phyloP scores from a whole-genome alignment of 2,329 filamentous ascomycete species.

The Pyrenochaeta sp. region DNA sequence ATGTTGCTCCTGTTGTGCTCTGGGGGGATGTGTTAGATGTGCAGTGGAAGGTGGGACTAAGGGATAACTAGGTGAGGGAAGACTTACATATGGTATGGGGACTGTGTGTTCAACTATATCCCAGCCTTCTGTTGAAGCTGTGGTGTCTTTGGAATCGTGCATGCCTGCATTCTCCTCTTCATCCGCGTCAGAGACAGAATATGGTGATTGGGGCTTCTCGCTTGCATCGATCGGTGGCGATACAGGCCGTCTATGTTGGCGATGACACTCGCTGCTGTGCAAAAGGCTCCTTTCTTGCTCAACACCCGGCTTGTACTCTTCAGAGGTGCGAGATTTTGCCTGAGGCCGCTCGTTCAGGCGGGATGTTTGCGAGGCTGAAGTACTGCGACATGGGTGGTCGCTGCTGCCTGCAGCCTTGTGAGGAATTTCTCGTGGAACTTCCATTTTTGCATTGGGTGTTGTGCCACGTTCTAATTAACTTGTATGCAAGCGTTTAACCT shows the following conservation, averaged over 20 bases:
- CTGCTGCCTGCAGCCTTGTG: constrained; percentile 17
- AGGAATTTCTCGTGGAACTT: background rate
- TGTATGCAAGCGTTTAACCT: too few relatives aligned
- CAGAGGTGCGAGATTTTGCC: background rate
- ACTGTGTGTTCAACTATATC: background rate
- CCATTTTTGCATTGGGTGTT: background rate
- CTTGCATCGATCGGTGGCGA: too few relatives aligned
- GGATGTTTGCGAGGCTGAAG: background rate
- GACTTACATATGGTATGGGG: background rate
- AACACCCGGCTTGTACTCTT: too few relatives aligned
- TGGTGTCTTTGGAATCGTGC: too few relatives aligned
- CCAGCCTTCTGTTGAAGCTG: background rate
- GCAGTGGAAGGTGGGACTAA: background rate
- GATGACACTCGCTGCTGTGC: too few relatives aligned
- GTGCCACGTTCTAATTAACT: background rate
- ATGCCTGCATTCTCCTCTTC: too few relatives aligned
- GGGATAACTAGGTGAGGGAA: background rate
- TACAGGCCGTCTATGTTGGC: too few relatives aligned
- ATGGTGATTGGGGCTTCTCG: too few relatives aligned
- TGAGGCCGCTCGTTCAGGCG: background rate
- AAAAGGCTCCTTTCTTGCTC: too few relatives aligned
- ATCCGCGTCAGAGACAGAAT: too few relatives aligned
- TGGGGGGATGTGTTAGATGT: background rate
- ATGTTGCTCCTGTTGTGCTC: background rate
- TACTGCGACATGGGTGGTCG: background rate